Conservation (phyloP, 345 rosid genomes). For the Eucalyptus marginata region DNA sequence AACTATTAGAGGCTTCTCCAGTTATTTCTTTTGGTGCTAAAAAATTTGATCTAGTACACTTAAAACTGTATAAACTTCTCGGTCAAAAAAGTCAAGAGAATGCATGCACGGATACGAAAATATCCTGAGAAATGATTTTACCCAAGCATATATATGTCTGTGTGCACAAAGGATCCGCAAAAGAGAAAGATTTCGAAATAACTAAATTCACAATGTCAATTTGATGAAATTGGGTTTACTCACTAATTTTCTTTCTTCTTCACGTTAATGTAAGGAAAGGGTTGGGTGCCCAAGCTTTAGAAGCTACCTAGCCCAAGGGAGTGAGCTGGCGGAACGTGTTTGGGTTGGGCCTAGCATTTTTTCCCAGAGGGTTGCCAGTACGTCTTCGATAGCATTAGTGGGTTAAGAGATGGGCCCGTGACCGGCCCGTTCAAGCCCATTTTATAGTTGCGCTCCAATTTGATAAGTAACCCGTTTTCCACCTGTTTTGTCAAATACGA, state of each 20-base stretch:
- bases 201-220: not conserved
- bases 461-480: not conserved
- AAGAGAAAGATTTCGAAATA: not conserved
- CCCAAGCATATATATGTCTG: accelerated
- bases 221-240: not conserved
- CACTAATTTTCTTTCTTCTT: not conserved
- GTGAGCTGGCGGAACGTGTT: not conserved
- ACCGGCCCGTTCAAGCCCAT: not conserved
- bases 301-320: not conserved
- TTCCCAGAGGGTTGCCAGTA: not conserved
- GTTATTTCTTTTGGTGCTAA: not conserved
- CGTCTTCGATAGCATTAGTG: not conserved
- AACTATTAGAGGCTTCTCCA: not conserved
- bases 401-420: too few relatives aligned
- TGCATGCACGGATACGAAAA: accelerated
- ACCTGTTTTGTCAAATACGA: too few relatives aligned
- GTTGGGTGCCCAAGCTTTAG: not conserved
- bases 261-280: not conserved
- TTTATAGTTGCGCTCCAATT: too few relatives aligned
- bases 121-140: too few relatives aligned
- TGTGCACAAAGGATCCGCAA: not conserved
- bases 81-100: not conserved
- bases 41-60: accelerated
- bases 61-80: accelerated
- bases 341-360: not conserved